Percentiles rank a stretch among this genome's conserved stretches.
phyloP scores from a whole-genome alignment of 2,329 filamentous ascomycete species.

The Aspergillus sp. region DNA sequence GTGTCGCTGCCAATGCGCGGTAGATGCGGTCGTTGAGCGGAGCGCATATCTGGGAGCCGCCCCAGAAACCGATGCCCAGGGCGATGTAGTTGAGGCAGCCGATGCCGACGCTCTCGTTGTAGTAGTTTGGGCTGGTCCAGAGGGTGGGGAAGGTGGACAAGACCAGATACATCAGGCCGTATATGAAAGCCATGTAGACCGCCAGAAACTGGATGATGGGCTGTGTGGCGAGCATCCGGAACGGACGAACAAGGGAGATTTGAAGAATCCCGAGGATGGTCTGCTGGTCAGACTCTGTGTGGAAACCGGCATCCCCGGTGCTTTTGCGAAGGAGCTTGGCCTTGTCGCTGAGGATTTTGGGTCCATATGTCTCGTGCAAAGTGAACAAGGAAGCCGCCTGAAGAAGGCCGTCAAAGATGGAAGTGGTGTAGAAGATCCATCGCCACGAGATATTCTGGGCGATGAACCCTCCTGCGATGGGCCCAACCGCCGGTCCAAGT shows the following conservation, averaged over 20 bases:
- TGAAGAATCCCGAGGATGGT: slow-evolving; percentile 14
- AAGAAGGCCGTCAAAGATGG: slow-evolving; percentile 54
- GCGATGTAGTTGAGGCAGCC: slow-evolving; percentile 59
- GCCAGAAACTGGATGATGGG: slow-evolving; percentile 54
- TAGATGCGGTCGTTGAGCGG: slow-evolving; percentile 45
- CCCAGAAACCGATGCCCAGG: slow-evolving; percentile 54
- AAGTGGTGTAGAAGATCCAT: slow-evolving; percentile 64
- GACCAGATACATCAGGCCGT: slow-evolving; percentile 57
- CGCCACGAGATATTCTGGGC: slow-evolving; percentile 58
- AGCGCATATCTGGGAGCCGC: slow-evolving; percentile 43
- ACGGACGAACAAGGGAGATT: slow-evolving; percentile 47
- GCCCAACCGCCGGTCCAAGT: slow-evolving; percentile 41
- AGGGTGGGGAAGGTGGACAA: slow-evolving; percentile 56
- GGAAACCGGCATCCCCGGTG: slow-evolving; percentile 19
- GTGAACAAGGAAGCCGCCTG: slow-evolving; percentile 56
- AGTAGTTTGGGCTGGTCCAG: slow-evolving; percentile 43
- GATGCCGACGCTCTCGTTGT: slow-evolving; percentile 48
- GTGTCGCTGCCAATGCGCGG: slow-evolving; percentile 35
- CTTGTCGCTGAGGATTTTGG: slow-evolving; percentile 55
- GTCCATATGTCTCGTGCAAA: slow-evolving; percentile 58
- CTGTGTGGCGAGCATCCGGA: slow-evolving; percentile 50
- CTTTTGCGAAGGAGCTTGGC: slow-evolving; percentile 39
- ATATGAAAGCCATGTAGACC: slow-evolving; percentile 50
- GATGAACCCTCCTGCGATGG: slow-evolving; percentile 59
- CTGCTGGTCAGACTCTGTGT: slow-evolving; percentile 26